Percentiles rank a stretch among this genome's conserved stretches.
These are phyloP conservation scores for Penicillium decumbens DNA, from an alignment of 2,329 filamentous ascomycete genomes.

Conservation along the genomic window DNA sequence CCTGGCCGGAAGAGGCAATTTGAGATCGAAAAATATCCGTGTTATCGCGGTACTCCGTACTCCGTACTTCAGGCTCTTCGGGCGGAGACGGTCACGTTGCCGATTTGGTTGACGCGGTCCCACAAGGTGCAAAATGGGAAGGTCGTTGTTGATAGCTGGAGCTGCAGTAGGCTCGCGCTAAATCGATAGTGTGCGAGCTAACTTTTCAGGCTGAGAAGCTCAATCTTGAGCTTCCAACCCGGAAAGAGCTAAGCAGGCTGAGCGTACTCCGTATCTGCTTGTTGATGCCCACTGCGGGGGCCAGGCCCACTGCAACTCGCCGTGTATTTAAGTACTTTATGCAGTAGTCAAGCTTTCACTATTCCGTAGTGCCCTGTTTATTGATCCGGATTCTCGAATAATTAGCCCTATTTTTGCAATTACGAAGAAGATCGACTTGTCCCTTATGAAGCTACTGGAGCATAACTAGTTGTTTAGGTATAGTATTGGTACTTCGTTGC, in stretches of 20 bases:
- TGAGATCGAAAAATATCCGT: background rate
- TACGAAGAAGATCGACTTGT: no score
- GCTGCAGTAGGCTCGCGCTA: background rate
- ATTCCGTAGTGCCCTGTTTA: background rate
- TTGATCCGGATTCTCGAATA: no score
- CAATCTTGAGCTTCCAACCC: background rate
- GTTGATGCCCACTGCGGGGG: background rate
- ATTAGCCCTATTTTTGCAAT: no score
- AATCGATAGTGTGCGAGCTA: background rate
- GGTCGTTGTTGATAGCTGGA: background rate
- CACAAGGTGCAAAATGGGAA: constrained; percentile 2
- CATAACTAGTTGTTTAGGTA: no score
- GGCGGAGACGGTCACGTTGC: background rate
- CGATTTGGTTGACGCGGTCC: constrained; percentile 10
- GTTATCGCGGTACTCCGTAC: background rate
- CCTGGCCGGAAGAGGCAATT: background rate
- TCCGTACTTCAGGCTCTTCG: no score
- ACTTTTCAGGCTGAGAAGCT: background rate
- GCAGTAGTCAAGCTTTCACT: background rate
- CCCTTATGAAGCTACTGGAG: no score
- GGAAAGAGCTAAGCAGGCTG: background rate
- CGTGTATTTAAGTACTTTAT: background rate
- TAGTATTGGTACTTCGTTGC: no score
- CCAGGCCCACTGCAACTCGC: background rate
- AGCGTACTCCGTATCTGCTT: background rate